A percentile compares a stretch with the other conserved stretches of the same genome.
Conservation (phyloP, 169 alveolate species). For the Cryptosporidium xiaoi region DNA sequence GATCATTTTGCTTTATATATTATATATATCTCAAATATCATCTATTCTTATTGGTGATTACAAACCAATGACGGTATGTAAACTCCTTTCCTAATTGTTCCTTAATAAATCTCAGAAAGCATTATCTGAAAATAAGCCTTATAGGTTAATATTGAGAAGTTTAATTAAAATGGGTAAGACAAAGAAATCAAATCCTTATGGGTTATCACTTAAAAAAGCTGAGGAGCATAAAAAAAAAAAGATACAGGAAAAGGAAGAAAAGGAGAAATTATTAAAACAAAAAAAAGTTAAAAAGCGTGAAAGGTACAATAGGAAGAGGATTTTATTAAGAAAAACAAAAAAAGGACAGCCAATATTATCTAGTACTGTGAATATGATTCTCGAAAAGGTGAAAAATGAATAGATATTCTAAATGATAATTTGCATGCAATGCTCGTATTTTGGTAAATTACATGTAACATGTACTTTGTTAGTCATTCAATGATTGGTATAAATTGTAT, state of each 20-base stretch:
- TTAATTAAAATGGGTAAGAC: not conserved
- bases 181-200: conserved; percentile 40
- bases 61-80: too few species aligned
- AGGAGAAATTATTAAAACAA: conserved; percentile 6
- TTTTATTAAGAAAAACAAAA: conserved; percentile 40
- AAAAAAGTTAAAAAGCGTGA: conserved; percentile 73
- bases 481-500: not conserved
- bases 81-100: too few species aligned
- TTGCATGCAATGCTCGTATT: not conserved
- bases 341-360: conserved; percentile 64
- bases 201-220: conserved; percentile 51
- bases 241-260: not conserved
- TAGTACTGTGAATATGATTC: conserved; percentile 46
- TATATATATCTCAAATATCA: too few species aligned
- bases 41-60: too few species aligned
- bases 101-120: too few species aligned
- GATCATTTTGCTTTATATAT: too few species aligned
- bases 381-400: conserved; percentile 16
- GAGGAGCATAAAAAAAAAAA: conserved; percentile 12
- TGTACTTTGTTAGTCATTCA: conserved; percentile 40
- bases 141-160: too few species aligned
- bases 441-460: conserved; percentile 9
- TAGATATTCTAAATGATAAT: conserved; percentile 60
- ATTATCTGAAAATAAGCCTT: too few species aligned
- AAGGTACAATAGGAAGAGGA: conserved; percentile 59